Conservation (phyloP, 352 stramenopile species). For the Phytophthora pistaciae region DNA sequence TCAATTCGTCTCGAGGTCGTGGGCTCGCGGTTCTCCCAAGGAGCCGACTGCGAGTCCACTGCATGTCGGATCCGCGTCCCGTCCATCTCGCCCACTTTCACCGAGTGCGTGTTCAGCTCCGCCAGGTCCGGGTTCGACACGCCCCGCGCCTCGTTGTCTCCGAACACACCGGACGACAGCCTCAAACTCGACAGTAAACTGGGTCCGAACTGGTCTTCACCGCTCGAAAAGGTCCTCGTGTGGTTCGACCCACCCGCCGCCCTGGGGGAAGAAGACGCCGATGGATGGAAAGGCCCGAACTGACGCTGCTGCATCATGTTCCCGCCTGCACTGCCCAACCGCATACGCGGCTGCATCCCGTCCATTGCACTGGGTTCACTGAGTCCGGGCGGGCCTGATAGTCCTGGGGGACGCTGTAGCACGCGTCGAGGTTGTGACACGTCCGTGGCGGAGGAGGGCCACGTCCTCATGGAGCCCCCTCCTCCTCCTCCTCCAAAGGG, state of each 20-base stretch:
- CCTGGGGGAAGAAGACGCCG: conserved; percentile 21
- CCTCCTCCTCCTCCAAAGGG: conserved; percentile 8
- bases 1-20: conserved; percentile 42
- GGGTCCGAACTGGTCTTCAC: conserved; percentile 31
- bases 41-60: conserved; percentile 17
- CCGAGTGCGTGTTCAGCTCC: conserved; percentile 76
- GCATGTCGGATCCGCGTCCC: conserved; percentile 21
- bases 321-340: conserved; percentile 5
- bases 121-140: conserved; percentile 63
- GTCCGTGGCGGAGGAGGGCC: conserved; percentile 14
- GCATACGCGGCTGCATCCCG: conserved; percentile 14
- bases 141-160: conserved; percentile 9
- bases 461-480: conserved; percentile 14
- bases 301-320: conserved; percentile 28
- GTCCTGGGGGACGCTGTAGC: conserved; percentile 56
- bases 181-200: conserved; percentile 43
- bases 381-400: conserved; percentile 44
- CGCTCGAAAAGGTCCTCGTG: conserved; percentile 21
- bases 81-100: conserved; percentile 55
- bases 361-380: conserved; percentile 16
- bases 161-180: conserved; percentile 37
- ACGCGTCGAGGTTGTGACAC: conserved; percentile 45
- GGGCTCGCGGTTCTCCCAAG: conserved; percentile 18
- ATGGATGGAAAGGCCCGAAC: conserved; percentile 21
- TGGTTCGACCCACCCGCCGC: conserved; percentile 2